phyloP scores from a whole-genome alignment of 352 stramenopile species.

The Globisporangium paddicum region DNA sequence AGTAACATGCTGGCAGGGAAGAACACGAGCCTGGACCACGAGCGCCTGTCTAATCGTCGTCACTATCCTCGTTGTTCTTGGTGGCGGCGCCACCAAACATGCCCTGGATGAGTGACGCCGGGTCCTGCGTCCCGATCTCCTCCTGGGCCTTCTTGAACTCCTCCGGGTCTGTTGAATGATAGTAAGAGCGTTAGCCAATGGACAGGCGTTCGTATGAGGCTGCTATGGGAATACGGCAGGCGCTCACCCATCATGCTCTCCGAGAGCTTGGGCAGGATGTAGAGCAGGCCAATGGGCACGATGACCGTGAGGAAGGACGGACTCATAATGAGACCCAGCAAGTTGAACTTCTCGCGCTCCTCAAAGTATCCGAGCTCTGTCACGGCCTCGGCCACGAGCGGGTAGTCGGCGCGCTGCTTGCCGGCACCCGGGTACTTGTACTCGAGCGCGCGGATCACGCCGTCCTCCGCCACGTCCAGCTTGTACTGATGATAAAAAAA shows the following conservation, averaged over 20 bases:
- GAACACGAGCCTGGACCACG: too few species aligned
- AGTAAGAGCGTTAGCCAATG: neutral
- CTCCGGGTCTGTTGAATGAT: constrained; percentile 67
- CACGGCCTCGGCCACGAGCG: constrained; percentile 54
- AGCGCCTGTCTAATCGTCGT: constrained; percentile 49
- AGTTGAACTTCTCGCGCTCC: constrained; percentile 78
- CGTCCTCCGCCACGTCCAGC: constrained; percentile 10
- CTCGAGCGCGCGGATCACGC: constrained; percentile 33
- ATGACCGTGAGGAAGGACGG: constrained; percentile 81
- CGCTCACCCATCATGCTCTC: constrained; percentile 71
- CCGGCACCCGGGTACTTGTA: constrained; percentile 77
- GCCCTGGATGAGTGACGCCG: constrained; percentile 53
- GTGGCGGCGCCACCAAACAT: constrained; percentile 59
- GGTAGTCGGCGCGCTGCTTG: constrained; percentile 57
- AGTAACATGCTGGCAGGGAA: neutral
- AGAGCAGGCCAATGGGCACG: constrained; percentile 70
- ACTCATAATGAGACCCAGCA: constrained; percentile 70
- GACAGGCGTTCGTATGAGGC: neutral
- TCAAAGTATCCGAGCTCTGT: constrained; percentile 81
- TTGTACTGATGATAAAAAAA: constrained; percentile 4
- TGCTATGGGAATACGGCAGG: neutral
- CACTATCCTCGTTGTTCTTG: constrained; percentile 54
- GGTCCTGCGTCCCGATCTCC: constrained; percentile 72
- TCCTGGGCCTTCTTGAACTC: constrained; percentile 87
- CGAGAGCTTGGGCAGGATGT: constrained; percentile 76